Percentiles rank a stretch among this genome's conserved stretches.
phyloP scores from a whole-genome alignment of 176 grass and related monocot species.

The Oryza longistaminata region DNA sequence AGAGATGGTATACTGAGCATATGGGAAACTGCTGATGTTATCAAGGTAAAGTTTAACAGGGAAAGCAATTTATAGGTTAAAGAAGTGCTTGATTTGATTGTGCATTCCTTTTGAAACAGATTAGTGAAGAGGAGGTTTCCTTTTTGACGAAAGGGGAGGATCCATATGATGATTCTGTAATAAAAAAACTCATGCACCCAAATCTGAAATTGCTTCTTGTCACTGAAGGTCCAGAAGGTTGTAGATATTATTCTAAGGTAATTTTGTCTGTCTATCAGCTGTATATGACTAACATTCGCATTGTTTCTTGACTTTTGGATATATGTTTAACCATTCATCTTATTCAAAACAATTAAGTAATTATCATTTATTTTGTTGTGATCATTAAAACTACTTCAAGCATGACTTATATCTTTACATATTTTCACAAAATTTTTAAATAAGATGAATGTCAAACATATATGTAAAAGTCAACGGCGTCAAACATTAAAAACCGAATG shows the following conservation, averaged over 20 bases:
- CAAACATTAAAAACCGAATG: too few species aligned
- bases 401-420: too few species aligned
- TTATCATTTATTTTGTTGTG: too few species aligned
- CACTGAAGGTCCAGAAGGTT: conserved; percentile 89
- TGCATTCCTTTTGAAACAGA: conserved; percentile 47
- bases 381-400: too few species aligned
- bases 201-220: conserved; percentile 94
- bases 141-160: conserved; percentile 89
- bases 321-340: too few species aligned
- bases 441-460: too few species aligned
- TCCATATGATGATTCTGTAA: conserved; percentile 90
- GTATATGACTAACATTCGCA: background rate
- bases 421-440: too few species aligned
- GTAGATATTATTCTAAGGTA: conserved; percentile 99
- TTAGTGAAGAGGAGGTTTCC: conserved; percentile 95
- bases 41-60: conserved; percentile 62
- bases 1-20: conserved; percentile 93
- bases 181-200: conserved; percentile 80
- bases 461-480: too few species aligned
- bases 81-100: conserved; percentile 29
- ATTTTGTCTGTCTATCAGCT: conserved; percentile 4
- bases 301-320: background rate
- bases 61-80: conserved; percentile 21
- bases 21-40: conserved; percentile 90
- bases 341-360: too few species aligned